Evolutionary conservation across 1,284 basidiomycete genomes (phyloP).

Genomic region (Cutaneotrichosporon cavernicola): DNA sequence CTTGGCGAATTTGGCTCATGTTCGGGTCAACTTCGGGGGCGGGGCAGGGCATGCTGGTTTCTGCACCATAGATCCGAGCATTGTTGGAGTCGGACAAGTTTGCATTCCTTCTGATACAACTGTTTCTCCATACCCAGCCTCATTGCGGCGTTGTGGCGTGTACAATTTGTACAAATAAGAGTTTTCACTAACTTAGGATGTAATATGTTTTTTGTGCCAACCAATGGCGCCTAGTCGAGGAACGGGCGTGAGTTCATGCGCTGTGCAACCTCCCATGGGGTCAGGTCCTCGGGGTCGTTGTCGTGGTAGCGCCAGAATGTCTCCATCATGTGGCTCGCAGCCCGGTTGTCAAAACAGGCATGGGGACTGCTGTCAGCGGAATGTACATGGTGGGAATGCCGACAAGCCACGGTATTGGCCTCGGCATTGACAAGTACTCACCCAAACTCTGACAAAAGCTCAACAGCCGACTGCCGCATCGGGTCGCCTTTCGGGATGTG

Average conservation of each 20-base stretch:
- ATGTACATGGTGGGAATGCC: background rate
- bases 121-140: background rate
- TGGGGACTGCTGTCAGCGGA: conserved; percentile 31
- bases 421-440: conserved; percentile 21
- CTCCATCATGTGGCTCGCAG: conserved; percentile 33
- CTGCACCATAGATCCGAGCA: too few species aligned
- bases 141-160: background rate
- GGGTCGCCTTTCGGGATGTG: conserved; percentile 42
- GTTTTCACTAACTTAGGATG: background rate
- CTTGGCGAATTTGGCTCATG: background rate
- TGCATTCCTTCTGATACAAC: conserved; percentile 2
- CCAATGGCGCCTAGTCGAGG: conserved; percentile 21
- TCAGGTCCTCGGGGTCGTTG: conserved; percentile 25
- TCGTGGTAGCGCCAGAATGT: conserved; percentile 38
- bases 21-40: background rate
- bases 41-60: too few species aligned
- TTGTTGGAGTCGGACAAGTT: background rate
- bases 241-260: conserved; percentile 29
- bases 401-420: background rate
- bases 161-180: background rate
- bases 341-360: conserved; percentile 47
- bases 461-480: conserved; percentile 35
- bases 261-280: conserved; percentile 30
- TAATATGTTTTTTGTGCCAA: background rate
- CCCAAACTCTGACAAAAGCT: conserved; percentile 46